Evolutionary conservation across 208 protist genomes (phyloP).

Genomic region (Crithidia mellificae): DNA sequence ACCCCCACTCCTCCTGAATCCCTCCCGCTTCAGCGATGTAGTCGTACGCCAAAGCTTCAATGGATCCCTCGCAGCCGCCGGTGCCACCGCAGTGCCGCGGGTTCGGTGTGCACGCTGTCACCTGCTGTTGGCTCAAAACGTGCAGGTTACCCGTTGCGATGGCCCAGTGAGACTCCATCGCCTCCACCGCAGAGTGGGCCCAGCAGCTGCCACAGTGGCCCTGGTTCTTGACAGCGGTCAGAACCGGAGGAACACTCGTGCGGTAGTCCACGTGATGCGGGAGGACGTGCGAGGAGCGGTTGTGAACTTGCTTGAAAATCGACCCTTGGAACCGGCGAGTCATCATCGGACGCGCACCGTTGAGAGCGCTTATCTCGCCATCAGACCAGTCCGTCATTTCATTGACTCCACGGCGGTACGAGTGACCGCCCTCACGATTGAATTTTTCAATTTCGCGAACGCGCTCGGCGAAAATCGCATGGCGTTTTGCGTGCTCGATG

Average conservation of each 20-base stretch:
- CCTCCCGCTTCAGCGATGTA: conserved; percentile 63
- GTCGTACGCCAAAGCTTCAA: conserved; percentile 75
- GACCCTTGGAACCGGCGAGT: conserved; percentile 14
- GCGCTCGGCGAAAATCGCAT: conserved; percentile 37
- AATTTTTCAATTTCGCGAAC: conserved; percentile 37
- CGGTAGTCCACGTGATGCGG: conserved; percentile 55
- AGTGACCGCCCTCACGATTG: conserved; percentile 24
- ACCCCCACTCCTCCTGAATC: conserved; percentile 61
- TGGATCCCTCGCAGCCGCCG: conserved; percentile 80
- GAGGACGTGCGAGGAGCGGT: conserved; percentile 20
- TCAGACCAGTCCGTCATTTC: conserved; percentile 54
- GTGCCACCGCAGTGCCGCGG: conserved; percentile 54
- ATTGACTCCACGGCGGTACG: conserved; percentile 42
- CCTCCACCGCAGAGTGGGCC: conserved; percentile 61
- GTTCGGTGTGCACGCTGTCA: conserved; percentile 91
- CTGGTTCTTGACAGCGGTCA: conserved; percentile 80
- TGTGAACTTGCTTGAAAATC: conserved; percentile 10
- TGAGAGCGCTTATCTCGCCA: conserved; percentile 44
- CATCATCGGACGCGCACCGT: conserved; percentile 28
- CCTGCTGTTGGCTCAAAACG: conserved; percentile 89
- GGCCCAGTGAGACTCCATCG: conserved; percentile 78
- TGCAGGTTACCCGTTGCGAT: conserved; percentile 62
- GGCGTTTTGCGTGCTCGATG: conserved; percentile 38
- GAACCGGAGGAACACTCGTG: conserved; percentile 34
- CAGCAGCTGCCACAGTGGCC: conserved; percentile 82